Evolutionary conservation across 352 stramenopile genomes (phyloP).

Genomic region (Thraustochytrium striatum): DNA sequence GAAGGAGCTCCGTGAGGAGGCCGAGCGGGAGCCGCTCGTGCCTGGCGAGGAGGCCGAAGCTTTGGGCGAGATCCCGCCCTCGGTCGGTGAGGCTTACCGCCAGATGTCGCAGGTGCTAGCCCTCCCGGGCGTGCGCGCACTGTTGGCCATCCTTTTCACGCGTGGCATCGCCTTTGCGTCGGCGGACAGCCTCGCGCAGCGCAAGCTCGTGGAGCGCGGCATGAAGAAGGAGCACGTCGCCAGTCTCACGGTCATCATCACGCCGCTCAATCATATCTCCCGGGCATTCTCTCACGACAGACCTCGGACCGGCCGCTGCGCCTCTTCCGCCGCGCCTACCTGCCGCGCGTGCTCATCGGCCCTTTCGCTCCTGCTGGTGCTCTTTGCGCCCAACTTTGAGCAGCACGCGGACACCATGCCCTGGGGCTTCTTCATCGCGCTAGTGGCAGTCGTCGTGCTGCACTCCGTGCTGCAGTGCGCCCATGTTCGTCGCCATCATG

Average conservation of each 20-base stretch:
- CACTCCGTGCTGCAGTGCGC: background rate
- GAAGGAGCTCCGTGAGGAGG: conserved; percentile 42
- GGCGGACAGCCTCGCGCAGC: conserved; percentile 76
- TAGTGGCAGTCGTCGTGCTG: conserved; percentile 7
- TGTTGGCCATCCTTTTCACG: conserved; percentile 82
- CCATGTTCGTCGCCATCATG: conserved; percentile 82
- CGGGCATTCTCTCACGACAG: conserved; percentile 69
- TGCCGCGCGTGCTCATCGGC: conserved; percentile 29
- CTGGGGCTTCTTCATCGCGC: conserved; percentile 28
- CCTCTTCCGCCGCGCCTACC: conserved; percentile 42
- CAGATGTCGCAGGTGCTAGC: conserved; percentile 76
- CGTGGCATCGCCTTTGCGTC: conserved; percentile 83
- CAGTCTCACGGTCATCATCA: conserved; percentile 73
- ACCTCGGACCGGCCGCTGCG: conserved; percentile 34
- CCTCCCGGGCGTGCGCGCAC: conserved; percentile 73
- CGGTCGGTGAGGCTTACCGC: conserved; percentile 78
- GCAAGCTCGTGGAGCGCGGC: conserved; percentile 85
- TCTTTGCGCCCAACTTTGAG: conserved; percentile 14
- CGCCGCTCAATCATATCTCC: conserved; percentile 80
- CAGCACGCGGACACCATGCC: conserved; percentile 11
- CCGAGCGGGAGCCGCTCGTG: background rate
- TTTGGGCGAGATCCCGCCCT: conserved; percentile 64
- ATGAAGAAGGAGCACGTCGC: conserved; percentile 86
- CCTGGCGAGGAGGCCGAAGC: background rate
- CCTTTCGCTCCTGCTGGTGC: conserved; percentile 29